Base-by-base conservation (phyloP, 305 asterid genomes). In the Solanum aculeatissimum region DNA sequence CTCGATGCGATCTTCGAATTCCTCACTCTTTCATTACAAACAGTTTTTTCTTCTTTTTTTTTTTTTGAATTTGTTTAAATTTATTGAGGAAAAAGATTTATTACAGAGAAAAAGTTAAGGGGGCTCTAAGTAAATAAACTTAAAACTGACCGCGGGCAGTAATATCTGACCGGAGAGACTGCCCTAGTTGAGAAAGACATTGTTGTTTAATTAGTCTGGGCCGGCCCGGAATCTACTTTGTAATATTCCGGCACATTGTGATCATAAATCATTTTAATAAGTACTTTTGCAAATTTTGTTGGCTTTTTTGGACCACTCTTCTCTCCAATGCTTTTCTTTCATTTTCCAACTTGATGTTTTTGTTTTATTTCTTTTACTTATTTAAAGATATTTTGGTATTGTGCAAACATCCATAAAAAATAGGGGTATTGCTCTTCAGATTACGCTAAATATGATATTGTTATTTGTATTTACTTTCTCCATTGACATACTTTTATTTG, bases 161-260 rank as follows among this genome's bases (percentile, higher is more conserved):
- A 15, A 11, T 11, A 51, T 47, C 43, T 16, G 81, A 74, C 81
- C 81, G 58, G 38, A 25, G 72, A 29, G 72, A 18, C 15, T 35
- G 51, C 27, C 77, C 77, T 2, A 69, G 65, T 9, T 29, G 82
- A 77, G 82, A 51, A 77, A 18, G 43, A 77, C 82, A 51, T 77
- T 77, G 82, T 77, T 49, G 77, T 69, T 69, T 69, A 69, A 69
- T 69, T 69, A 69, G 49, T 7, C 49, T 69, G 47, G 23, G 82
- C 82, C 65, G 65, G 82, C 82, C 65, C 82, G 82, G 82, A 51
- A 77, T 77, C 65, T 51, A 77, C 43, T 77, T 51, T 32, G 82
- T 77, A 77, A 77, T 77, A 77, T 77, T 77, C 82, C 82, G 82
- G 82, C 11, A 51, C 65, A 77, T 51, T 51, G 82, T 51, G 40